Base-by-base conservation (phyloP, 169 alveolate species). In the Eimeria falciformis region DNA sequence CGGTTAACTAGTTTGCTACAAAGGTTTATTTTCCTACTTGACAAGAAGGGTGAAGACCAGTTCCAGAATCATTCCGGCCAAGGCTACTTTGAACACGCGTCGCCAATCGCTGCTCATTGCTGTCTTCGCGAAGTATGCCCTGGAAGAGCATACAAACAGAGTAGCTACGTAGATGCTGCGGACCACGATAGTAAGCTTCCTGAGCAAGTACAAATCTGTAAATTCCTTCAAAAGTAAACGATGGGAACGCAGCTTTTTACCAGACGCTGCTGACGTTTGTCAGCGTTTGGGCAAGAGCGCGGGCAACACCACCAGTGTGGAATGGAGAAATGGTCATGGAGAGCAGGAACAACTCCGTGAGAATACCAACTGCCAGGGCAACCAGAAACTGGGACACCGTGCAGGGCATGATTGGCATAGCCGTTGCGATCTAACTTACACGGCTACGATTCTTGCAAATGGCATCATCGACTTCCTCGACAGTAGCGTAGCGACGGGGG, bases 11-110 rank as follows among this genome's bases (percentile, higher is more conserved):
- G 5, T 21, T 53, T 33, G n/a, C 23, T 29, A 14, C 78, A 37
- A 17, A 40, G 11, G 29, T 2, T 18, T 46, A 27, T 33, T 0
- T 29, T 4, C 37, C 25, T 78, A 78, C 89, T 69, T 86, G 85
- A 86, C 92, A n/a, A 53, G 75, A 23, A 66, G 75, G 47, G 81
- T 69, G 77, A 69, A 86, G 40, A 86, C 86, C 47, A 86, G 25
- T 86, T 86, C 92, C 73, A 86, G 81, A 23, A 86, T 69, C 92
- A 86, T 86, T 86, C 92, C 92, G 21, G 82, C 92, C 1, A 86
- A 27, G 58, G 92, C 92, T 18, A 71, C 65, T 77, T 86, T 66
- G 92, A 43, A 86, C 18, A 86, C 77, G 4, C 71, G 17, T 23
- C 87, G 87, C 87, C 87, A 78, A 37, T 78, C 87, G 0, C 50